Percentiles rank a stretch among this genome's conserved stretches.
Evolutionary conservation across 2,329 filamentous ascomycete species (phyloP).

Genomic region (Chaetoscypha palmicola): DNA sequence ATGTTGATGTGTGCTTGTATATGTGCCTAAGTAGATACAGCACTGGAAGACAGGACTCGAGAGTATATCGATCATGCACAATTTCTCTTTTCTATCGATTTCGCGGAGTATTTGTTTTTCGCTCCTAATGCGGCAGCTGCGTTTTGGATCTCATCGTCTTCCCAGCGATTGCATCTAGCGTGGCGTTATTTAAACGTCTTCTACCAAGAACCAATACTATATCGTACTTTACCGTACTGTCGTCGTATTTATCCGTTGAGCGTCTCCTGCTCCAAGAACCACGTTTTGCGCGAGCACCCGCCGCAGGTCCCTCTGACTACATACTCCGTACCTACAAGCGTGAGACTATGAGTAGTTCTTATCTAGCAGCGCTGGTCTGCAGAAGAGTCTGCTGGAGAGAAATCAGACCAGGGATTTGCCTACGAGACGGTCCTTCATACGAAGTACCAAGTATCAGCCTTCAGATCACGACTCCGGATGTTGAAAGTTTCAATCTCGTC

Average conservation of each 20-base stretch:
- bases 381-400: neutral
- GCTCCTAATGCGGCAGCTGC: too few relatives aligned
- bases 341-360: too few relatives aligned
- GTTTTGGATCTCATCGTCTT: neutral
- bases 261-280: neutral
- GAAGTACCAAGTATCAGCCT: neutral
- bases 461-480: neutral
- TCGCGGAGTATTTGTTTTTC: too few relatives aligned
- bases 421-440: neutral
- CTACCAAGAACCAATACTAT: neutral
- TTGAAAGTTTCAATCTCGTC: neutral
- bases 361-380: neutral
- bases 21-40: too few relatives aligned
- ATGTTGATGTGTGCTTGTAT: too few relatives aligned
- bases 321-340: too few relatives aligned
- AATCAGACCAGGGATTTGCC: neutral
- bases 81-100: too few relatives aligned
- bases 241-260: neutral
- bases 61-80: too few relatives aligned
- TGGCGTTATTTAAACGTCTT: neutral
- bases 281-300: neutral
- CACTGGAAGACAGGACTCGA: too few relatives aligned
- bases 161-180: neutral
- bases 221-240: neutral
- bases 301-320: neutral